A percentile compares a stretch with the other conserved stretches of the same genome.
These are phyloP conservation scores for Cryptococcus amylolentus DNA, from an alignment of 1,284 basidiomycete genomes.

Conservation along the genomic window DNA sequence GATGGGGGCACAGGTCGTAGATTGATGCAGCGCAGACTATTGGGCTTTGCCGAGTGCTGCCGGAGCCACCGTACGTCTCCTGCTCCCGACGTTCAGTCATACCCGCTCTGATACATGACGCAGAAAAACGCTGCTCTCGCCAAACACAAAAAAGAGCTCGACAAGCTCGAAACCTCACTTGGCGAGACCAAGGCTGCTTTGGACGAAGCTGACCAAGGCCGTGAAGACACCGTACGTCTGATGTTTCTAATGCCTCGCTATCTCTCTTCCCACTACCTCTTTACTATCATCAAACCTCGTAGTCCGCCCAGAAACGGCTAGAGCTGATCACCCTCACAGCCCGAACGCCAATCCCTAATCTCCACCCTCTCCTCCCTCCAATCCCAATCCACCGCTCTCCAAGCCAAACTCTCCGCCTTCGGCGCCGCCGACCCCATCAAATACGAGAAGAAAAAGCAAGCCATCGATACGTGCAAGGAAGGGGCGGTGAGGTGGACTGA, in stretches of 20 bases:
- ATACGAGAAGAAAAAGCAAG: conserved; percentile 69
- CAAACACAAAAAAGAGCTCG: conserved; percentile 57
- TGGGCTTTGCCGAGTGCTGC: conserved; percentile 88
- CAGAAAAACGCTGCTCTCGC: conserved; percentile 55
- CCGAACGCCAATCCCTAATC: conserved; percentile 52
- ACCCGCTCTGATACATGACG: conserved; percentile 16
- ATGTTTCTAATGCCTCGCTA: too few species aligned
- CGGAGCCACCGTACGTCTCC: conserved; percentile 62
- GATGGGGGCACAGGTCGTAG: neutral
- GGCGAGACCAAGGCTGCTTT: conserved; percentile 48
- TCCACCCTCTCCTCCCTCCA: conserved; percentile 48
- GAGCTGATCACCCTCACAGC: neutral
- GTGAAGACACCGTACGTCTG: conserved; percentile 61
- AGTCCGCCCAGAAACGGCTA: too few species aligned
- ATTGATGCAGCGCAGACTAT: conserved; percentile 60
- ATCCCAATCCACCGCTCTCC: conserved; percentile 42
- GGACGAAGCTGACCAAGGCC: conserved; percentile 56
- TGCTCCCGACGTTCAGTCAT: neutral
- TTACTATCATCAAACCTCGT: too few species aligned
- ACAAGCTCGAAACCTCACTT: conserved; percentile 48
- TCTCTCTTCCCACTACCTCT: too few species aligned
- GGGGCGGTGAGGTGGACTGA: conserved; percentile 75
- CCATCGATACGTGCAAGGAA: conserved; percentile 68
- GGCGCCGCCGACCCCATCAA: conserved; percentile 77
- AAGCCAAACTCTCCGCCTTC: conserved; percentile 59